Evolutionary conservation across 257 asterid genomes (phyloP).

Genomic region (Solanum commersonii): DNA sequence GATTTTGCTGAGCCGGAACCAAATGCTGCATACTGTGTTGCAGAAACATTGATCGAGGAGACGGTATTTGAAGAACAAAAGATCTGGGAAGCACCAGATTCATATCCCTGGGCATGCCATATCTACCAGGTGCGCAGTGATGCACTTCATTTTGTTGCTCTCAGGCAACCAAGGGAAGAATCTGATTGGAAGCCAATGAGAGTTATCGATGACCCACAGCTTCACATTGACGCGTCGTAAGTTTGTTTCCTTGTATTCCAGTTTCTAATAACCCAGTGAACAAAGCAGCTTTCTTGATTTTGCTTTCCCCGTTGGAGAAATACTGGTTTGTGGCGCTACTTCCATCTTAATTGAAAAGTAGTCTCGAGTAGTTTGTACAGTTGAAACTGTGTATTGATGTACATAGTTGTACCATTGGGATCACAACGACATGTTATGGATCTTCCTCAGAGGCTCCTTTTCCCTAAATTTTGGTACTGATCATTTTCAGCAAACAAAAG

Average conservation of each 20-base stretch:
- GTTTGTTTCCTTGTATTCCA: not conserved
- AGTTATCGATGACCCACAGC: conserved; percentile 39
- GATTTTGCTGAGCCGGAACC: conserved; percentile 66
- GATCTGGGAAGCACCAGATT: conserved; percentile 85
- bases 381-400: not conserved
- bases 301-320: not conserved
- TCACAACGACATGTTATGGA: not conserved
- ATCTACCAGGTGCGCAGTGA: conserved; percentile 66
- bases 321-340: not conserved
- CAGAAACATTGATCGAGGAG: conserved; percentile 64
- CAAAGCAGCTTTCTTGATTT: not conserved
- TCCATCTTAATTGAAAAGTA: not conserved
- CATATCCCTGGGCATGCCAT: conserved; percentile 96
- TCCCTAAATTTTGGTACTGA: not conserved
- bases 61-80: conserved; percentile 71
- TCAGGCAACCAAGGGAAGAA: conserved; percentile 81
- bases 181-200: conserved; percentile 69
- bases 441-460: not conserved
- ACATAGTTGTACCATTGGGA: not conserved
- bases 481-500: not conserved
- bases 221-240: not conserved
- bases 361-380: not conserved
- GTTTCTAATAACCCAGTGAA: not conserved
- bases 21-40: conserved; percentile 49
- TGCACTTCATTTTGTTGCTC: conserved; percentile 84